These are phyloP conservation scores for Nemania sp. DNA, from an alignment of 2,329 filamentous ascomycete genomes.

Conservation along the genomic window DNA sequence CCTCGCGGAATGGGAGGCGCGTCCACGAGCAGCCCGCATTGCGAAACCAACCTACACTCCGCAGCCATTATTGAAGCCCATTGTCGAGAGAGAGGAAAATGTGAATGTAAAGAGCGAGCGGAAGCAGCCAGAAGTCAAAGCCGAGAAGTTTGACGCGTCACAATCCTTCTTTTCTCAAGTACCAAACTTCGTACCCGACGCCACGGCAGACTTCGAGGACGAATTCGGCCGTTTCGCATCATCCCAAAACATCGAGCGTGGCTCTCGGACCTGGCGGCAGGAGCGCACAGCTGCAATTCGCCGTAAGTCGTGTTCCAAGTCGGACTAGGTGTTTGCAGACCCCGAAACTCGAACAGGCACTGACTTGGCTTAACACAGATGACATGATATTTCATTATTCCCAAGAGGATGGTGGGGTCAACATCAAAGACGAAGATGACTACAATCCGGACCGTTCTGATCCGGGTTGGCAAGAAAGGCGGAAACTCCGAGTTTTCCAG, in stretches of 20 bases:
- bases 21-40: background rate
- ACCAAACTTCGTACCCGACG: slow-evolving; percentile 29
- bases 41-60: background rate
- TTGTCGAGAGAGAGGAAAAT: too few species aligned
- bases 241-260: slow-evolving; percentile 28
- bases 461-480: background rate
- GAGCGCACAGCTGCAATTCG: slow-evolving; percentile 19
- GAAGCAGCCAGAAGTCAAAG: slow-evolving; percentile 3
- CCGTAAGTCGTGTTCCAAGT: slow-evolving; percentile 13
- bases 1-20: slow-evolving; percentile 1
- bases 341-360: background rate
- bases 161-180: slow-evolving; percentile 36
- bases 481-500: slow-evolving; percentile 8
- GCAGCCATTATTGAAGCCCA: too few species aligned
- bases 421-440: slow-evolving; percentile 8
- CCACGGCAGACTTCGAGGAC: slow-evolving; percentile 30
- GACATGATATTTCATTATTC: slow-evolving; percentile 25
- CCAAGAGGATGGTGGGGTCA: slow-evolving; percentile 7
- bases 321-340: background rate
- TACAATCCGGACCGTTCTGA: background rate
- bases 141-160: slow-evolving; percentile 25
- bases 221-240: slow-evolving; percentile 36
- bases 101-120: background rate
- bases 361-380: slow-evolving; percentile 10
- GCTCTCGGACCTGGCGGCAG: slow-evolving; percentile 13